Conservation (phyloP, 805 yeast species). For the Tetrapisispora iriomotensis region DNA sequence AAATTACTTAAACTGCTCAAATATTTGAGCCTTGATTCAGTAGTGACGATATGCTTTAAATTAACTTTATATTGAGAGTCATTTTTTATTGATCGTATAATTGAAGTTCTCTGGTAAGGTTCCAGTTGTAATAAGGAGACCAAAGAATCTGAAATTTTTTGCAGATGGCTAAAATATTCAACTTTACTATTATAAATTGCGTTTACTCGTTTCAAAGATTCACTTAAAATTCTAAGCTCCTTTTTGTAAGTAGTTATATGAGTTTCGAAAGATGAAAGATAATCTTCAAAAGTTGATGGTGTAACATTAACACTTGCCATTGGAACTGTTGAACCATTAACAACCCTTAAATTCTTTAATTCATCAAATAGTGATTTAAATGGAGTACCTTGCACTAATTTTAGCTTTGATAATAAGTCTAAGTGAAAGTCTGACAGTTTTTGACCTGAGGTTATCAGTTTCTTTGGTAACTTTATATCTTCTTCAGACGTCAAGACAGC, state of each 20-base stretch:
- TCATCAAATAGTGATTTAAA: constrained; percentile 27
- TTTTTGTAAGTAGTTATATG: constrained; percentile 13
- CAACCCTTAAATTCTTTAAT: constrained; percentile 23
- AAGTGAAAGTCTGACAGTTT: constrained; percentile 26
- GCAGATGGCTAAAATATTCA: constrained; percentile 75
- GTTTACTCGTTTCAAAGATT: constrained; percentile 43
- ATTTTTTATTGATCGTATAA: constrained; percentile 17
- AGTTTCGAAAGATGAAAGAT: constrained; percentile 17
- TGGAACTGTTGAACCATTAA: constrained; percentile 9
- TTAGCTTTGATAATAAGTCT: constrained; percentile 19
- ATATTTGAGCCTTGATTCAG: constrained; percentile 39
- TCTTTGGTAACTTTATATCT: constrained; percentile 14
- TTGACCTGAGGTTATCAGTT: constrained; percentile 13
- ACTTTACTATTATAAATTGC: constrained; percentile 70
- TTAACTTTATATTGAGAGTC: constrained; percentile 16
- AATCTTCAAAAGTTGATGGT: constrained; percentile 18
- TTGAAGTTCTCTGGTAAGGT: constrained; percentile 8
- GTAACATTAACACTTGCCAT: constrained; percentile 2
- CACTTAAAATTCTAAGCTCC: constrained; percentile 27
- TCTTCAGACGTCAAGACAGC: constrained; percentile 18
- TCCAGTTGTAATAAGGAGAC: constrained; percentile 34
- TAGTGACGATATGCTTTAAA: constrained; percentile 18
- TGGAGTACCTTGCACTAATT: constrained; percentile 19
- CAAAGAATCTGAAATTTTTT: constrained; percentile 77
- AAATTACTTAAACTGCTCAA: constrained; percentile 34